Evolutionary conservation across 345 rosid genomes (phyloP).

Genomic region (Arabidopsis thaliana): TAIR10.1 NC_003074.8:9532001-9532500

Average conservation of each 20-base stretch:
- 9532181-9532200: constrained; percentile 1
- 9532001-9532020: constrained; percentile 69
- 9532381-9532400: constrained; percentile 34
- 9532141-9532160: background rate
- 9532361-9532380: constrained; percentile 66
- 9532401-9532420: background rate
- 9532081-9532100: constrained; percentile 86
- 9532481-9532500: background rate
- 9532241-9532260: constrained; percentile 64
- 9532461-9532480: background rate
- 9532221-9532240: background rate
- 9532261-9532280: constrained; percentile 73
- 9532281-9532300: constrained; percentile 71
- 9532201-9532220: background rate
- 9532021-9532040: constrained; percentile 61
- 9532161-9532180: background rate
- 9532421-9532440: background rate
- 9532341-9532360: constrained; percentile 77
- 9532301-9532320: constrained; percentile 68
- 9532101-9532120: background rate
- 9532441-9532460: background rate
- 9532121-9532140: constrained; percentile 7
- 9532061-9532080: constrained; percentile 82
- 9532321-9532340: constrained; percentile 79
- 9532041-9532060: constrained; percentile 78